Evolutionary conservation across 345 rosid species (phyloP).

Genomic region (Garcia nutans): DNA sequence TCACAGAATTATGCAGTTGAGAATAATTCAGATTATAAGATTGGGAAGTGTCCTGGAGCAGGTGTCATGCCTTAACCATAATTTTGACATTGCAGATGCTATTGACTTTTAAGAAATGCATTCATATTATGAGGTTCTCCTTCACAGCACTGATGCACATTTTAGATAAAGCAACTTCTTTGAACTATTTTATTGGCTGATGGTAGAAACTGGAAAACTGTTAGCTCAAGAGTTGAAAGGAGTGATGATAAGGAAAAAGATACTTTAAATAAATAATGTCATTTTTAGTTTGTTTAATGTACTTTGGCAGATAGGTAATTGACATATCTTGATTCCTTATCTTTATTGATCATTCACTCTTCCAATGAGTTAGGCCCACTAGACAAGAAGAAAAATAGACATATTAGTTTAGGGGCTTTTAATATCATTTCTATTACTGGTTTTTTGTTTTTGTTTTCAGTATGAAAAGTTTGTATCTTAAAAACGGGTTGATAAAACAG

Average conservation of each 20-base stretch:
- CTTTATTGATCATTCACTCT: not conserved
- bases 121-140: not conserved
- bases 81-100: not conserved
- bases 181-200: not conserved
- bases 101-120: not conserved
- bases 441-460: too few species aligned
- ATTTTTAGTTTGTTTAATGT: not conserved
- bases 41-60: not conserved
- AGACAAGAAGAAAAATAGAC: not conserved
- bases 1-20: not conserved
- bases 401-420: not conserved
- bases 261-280: not conserved
- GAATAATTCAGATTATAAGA: not conserved
- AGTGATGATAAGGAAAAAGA: not conserved
- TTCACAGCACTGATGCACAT: not conserved
- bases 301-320: not conserved
- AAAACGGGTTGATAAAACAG: too few species aligned
- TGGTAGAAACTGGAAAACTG: not conserved
- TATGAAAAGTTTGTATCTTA: too few species aligned
- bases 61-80: not conserved
- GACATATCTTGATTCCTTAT: not conserved
- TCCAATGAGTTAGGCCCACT: not conserved
- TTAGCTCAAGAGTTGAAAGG: not conserved
- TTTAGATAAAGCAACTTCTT: not conserved
- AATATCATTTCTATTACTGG: too few species aligned